phyloP scores from a whole-genome alignment of 345 rosid genomes.

The Eucalyptus pauciflora region DNA sequence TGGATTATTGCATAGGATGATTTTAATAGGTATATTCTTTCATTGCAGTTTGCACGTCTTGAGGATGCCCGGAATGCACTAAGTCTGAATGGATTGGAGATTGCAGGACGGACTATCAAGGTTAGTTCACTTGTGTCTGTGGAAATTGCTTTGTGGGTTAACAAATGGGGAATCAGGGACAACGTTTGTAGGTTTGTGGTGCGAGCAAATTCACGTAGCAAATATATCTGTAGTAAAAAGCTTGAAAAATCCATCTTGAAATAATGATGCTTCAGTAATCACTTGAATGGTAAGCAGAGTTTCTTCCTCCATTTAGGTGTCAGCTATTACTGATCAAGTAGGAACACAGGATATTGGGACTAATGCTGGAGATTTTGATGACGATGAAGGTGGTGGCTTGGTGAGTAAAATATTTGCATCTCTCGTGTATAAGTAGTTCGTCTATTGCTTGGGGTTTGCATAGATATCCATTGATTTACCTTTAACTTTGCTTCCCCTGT shows the following conservation, averaged over 20 bases:
- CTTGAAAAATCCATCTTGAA: neutral
- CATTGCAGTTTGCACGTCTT: slow-evolving; percentile 69
- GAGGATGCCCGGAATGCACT: slow-evolving; percentile 93
- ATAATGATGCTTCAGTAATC: neutral
- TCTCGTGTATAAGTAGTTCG: neutral
- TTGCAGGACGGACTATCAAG: slow-evolving; percentile 88
- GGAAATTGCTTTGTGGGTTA: neutral
- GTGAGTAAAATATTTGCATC: slow-evolving; percentile 34
- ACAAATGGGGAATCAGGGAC: neutral
- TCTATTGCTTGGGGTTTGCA: neutral
- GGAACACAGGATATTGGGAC: slow-evolving; percentile 52
- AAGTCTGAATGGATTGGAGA: slow-evolving; percentile 86
- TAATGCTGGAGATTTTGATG: slow-evolving; percentile 82
- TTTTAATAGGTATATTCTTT: neutral
- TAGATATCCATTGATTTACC: neutral
- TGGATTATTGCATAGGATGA: neutral
- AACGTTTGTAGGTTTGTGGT: neutral
- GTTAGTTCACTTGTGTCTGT: slow-evolving; percentile 8
- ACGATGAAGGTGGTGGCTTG: slow-evolving; percentile 94
- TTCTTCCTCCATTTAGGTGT: slow-evolving; percentile 36
- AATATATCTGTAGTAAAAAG: neutral
- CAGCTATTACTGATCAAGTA: slow-evolving; percentile 85
- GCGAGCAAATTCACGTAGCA: neutral
- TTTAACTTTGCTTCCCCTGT: neutral
- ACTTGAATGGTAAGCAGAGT: neutral